These are phyloP conservation scores for Mallotus nudiflorus DNA, from an alignment of 345 rosid genomes.

Conservation along the genomic window DNA sequence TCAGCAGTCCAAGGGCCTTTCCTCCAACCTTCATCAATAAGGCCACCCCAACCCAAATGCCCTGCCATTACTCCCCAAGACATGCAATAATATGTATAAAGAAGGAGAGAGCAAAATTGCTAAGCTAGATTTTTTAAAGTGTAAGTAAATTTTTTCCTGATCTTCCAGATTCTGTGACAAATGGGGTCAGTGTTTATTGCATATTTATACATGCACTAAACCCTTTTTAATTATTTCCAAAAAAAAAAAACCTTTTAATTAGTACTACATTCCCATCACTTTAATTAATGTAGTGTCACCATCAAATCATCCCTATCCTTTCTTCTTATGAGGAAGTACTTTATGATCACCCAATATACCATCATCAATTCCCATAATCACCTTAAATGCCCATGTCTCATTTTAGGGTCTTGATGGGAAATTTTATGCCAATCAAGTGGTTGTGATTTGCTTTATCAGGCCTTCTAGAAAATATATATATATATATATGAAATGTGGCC, in stretches of 20 bases:
- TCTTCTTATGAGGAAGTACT: constrained; percentile 5
- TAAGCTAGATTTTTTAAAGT: constrained; percentile 8
- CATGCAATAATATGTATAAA: constrained; percentile 24
- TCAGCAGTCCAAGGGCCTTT: constrained; percentile 97
- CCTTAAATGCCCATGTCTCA: constrained; percentile 19
- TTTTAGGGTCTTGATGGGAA: too few species aligned
- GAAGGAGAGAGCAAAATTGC: not conserved
- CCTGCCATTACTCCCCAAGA: constrained; percentile 73
- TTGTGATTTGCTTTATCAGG: not conserved
- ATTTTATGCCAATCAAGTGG: constrained; percentile 3
- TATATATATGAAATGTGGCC: too few species aligned
- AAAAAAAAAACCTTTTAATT: constrained; percentile 9
- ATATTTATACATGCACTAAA: constrained; percentile 54
- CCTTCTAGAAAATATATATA: not conserved
- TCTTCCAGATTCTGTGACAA: constrained; percentile 41
- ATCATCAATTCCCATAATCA: constrained; percentile 31
- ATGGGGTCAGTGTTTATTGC: constrained; percentile 31
- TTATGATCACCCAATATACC: constrained; percentile 33
- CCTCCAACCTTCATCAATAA: constrained; percentile 75
- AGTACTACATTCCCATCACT: constrained; percentile 26
- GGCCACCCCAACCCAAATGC: constrained; percentile 55
- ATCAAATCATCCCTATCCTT: constrained; percentile 43
- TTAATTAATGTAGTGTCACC: constrained; percentile 40
- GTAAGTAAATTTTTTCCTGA: not conserved
- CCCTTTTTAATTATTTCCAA: too few species aligned